Evolutionary conservation across 176 grass and related monocot species (phyloP), one percentile per base, ranked within the genome.

Genomic region (Aegilops bicornis): DNA sequence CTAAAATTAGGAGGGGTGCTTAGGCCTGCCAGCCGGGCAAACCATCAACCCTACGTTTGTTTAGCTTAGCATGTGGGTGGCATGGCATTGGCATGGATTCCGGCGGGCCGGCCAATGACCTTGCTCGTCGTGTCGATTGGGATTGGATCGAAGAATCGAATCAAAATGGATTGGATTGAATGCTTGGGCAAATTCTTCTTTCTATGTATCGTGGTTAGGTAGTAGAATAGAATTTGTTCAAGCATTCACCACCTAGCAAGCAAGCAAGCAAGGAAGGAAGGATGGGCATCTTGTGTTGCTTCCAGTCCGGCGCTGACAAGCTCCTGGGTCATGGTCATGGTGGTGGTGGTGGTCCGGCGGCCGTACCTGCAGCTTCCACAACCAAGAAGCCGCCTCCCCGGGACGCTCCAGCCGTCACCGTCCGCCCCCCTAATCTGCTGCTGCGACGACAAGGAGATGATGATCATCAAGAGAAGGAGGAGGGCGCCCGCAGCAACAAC

Each of bases 231-330:
- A 72, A 84, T 84, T 84, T 89, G 87, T 82, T 74, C 87, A 69
- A 76, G 83, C 88, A 85, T 85, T 85, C 61, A 58, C 54, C 54
- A 58, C 52, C 52, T 58, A 58, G 52, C 52, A 20, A 56, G 50
- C 0, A 52, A 52, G 15, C 1, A 52, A 48, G 30, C 1, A 31
- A 31, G 30, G 1, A 56, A 56, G 15, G 5, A 54, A 54, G 5
- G n/a, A 90, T 90, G 89, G 89, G 89, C 66, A 87, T 90, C 80
- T 25, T 90, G 37, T 90, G 89, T 31, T 90, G 89, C 67, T 90
- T 90, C 84, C 89, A 87, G 42, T 90, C 84, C 40, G 73, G 76
- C n/a, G 24, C 31, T 30, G 9, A 73, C 20, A 73, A 45, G 12
- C 70, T 73, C 54, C 54, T 17, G 54, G 54, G 22, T 73, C 22